These are phyloP conservation scores for Calonectria crousiana DNA, from an alignment of 2,329 filamentous ascomycete species.

Conservation along the genomic window DNA sequence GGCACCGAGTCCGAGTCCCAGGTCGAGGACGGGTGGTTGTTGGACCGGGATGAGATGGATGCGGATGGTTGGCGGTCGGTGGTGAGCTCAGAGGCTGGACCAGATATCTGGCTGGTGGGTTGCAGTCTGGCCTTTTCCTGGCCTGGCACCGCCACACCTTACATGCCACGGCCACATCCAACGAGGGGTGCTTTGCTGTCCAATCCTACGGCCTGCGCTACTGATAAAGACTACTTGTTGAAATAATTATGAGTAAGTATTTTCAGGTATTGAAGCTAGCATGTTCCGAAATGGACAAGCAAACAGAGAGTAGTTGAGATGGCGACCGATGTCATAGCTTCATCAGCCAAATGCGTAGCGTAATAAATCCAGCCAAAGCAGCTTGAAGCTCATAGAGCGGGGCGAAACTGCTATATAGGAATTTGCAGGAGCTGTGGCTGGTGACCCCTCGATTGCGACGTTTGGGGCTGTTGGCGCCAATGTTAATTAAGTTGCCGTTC, in stretches of 20 bases:
- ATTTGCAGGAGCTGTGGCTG: conserved; percentile 13
- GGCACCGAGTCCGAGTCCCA: conserved; percentile 39
- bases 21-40: conserved; percentile 31
- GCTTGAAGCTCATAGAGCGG: background rate
- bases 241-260: background rate
- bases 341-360: background rate
- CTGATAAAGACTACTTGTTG: conserved; percentile 10
- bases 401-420: background rate
- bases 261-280: background rate
- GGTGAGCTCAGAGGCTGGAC: conserved; percentile 43
- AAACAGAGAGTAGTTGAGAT: conserved; percentile 7
- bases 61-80: conserved; percentile 34
- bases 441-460: background rate
- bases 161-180: conserved; percentile 36
- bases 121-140: conserved; percentile 45
- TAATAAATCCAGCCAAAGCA: background rate
- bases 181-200: conserved; percentile 38
- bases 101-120: conserved; percentile 21
- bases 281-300: background rate
- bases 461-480: background rate
- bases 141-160: conserved; percentile 43
- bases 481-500: background rate
- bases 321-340: background rate
- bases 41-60: conserved; percentile 38
- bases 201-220: conserved; percentile 31